Base-by-base conservation (phyloP, 2,329 filamentous ascomycete genomes). In the Furcasterigmium furcatum region DNA sequence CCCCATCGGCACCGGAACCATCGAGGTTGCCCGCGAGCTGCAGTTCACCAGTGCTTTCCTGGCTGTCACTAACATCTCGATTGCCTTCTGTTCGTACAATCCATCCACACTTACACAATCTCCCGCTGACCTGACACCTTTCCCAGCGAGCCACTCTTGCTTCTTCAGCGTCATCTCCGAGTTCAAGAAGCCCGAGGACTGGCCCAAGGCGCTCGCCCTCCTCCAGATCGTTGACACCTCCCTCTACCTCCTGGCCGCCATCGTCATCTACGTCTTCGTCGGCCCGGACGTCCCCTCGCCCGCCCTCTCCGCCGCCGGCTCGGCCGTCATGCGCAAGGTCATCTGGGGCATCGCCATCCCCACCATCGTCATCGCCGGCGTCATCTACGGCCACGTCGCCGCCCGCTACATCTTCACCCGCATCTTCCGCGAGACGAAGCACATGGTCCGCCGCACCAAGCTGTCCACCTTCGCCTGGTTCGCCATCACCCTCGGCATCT, bases 351-450 rank as follows among this genome's bases (percentile, higher is more conserved):
- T 88, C 48, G 85, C 85, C 1, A 71, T 85, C 3, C 84, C 84
- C 2, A 87, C 82, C 3, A 88, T 88, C 47, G 69, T 88, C 40
- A 79, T 89, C 41, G 82, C 84, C 0, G 85, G 85, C 44, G 83
- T 87, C 7, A 84, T 89, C 51, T 84, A 86, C 58, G 83, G 78
- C 12, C 79, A 84, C 48, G 79, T 88, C 2, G 82, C 81, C 3
- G 73, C 73, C 45, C 86, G 85, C 57, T 84, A 84, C 54, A 68
- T 87, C 47, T 88, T 85, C 56, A 66, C 80, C 4, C 77, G 84
- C 24, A 59, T 84, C 8, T 87, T 86, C 67, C 67, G 73, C 18
- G 75, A 78, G 48, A 82, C 77, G 8, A 73, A 79, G 54, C 74
- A 77, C 54, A 68, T 79, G 61, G 67, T 70, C 45, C 71, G 73